Evolutionary conservation across 257 asterid species (phyloP).

Genomic region (Salvia splendens): DNA sequence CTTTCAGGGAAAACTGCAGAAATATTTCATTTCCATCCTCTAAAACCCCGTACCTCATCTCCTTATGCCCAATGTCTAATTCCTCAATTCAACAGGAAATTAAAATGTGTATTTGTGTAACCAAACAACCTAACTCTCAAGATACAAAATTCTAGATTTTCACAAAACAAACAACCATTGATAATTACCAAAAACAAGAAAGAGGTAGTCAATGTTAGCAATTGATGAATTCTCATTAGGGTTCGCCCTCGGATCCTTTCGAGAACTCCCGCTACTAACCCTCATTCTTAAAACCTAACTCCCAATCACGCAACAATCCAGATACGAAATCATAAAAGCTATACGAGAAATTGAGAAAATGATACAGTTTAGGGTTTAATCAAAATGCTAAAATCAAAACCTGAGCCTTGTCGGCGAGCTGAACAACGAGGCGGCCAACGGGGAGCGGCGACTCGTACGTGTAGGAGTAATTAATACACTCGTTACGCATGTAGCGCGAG

Average conservation of each 20-base stretch:
- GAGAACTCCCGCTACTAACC: background rate
- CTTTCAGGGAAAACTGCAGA: background rate
- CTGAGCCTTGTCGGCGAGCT: slow-evolving; percentile 99
- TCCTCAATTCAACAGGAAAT: background rate
- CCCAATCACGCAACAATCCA: slow-evolving; percentile 18
- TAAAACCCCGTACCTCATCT: slow-evolving; percentile 13
- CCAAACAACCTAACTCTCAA: slow-evolving; percentile 23
- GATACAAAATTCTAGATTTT: background rate
- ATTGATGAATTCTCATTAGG: background rate
- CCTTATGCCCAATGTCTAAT: slow-evolving; percentile 1
- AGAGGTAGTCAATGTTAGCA: background rate
- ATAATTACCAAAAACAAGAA: background rate
- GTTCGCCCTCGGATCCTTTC: slow-evolving; percentile 22
- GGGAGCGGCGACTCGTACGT: slow-evolving; percentile 88
- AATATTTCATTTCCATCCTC: background rate
- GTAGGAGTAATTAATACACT: slow-evolving; percentile 83
- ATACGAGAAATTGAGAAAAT: background rate
- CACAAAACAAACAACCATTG: background rate
- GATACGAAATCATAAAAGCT: background rate
- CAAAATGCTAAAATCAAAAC: slow-evolving; percentile 37
- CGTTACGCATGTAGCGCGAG: slow-evolving; percentile 90
- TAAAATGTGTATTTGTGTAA: background rate
- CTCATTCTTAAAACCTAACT: slow-evolving; percentile 26
- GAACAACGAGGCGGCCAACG: slow-evolving; percentile 94
- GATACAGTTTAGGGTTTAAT: slow-evolving; percentile 36